Base-by-base conservation (phyloP, 495 filamentous ascomycete genomes). In the Bathelium albidoporum region DNA sequence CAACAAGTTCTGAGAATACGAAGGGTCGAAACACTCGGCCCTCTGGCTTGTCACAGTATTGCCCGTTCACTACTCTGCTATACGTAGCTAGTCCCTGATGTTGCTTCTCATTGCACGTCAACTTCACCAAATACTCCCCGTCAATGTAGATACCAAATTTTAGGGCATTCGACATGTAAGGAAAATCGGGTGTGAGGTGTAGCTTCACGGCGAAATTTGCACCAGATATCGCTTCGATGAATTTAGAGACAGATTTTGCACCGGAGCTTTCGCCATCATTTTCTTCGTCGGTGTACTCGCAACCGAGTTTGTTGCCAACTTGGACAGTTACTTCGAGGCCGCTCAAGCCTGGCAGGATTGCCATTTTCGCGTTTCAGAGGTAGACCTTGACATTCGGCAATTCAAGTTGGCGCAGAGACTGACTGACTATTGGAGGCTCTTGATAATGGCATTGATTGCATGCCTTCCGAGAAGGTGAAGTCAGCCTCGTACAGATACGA, bases 281-380 rank as follows among this genome's bases (percentile, higher is more conserved):
- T 3, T 59, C 60, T 18, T 59, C 60, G 5, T 66, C 60, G 16
- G 62, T 28, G 45, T 66, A 59, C 20, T 66, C 64, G 11, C 32
- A 45, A n/a, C 62, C 22, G 28, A 43, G n/a, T 16, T 59, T 11
- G 22, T 59, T 26, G 32, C 58, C 29, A 24, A 62, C 43, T 12
- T 43, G 41, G 16, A 65, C 28, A 24, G 5, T 60, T 5, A 61
- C 59, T 2, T n/a, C 31, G 11, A 62, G 10, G 59, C 64, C 59
- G 2, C 43, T 43, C 4, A 65, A 26, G n/a, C 28, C 10, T 9
- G 55, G 22, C 20, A 61, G 64, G 16, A 65, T 32, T 16, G 59
- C 59, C 59, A 59, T 65, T n/a, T n/a, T 55, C 12, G 20, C 44
- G n/a, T n/a, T n/a, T n/a, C n/a, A n/a, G n/a, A n/a, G n/a, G n/a